These are phyloP conservation scores for Trichoderma sp. DNA, from an alignment of 2,329 filamentous ascomycete genomes.

Conservation along the genomic window DNA sequence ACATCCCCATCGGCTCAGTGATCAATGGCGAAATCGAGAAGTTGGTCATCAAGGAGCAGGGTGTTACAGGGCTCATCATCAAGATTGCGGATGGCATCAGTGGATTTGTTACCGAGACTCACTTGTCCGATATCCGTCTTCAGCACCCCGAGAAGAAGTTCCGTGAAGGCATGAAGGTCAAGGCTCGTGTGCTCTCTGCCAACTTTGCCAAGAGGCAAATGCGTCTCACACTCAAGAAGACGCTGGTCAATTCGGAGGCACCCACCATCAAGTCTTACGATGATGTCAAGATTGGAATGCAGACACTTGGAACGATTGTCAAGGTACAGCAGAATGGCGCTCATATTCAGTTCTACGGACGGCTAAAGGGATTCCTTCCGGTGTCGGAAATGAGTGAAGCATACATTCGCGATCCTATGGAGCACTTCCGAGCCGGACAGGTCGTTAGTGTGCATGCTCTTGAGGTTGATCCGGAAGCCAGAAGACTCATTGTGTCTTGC, in stretches of 20 bases:
- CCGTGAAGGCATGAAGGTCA: slow-evolving; percentile 78
- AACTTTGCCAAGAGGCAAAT: slow-evolving; percentile 74
- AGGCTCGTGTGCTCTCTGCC: slow-evolving; percentile 78
- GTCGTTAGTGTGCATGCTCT: slow-evolving; percentile 89
- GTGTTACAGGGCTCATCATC: slow-evolving; percentile 77
- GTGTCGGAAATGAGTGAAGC: slow-evolving; percentile 98
- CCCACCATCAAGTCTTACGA: slow-evolving; percentile 75
- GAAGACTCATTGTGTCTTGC: slow-evolving; percentile 83
- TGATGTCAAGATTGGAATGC: slow-evolving; percentile 69
- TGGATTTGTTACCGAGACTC: slow-evolving; percentile 83
- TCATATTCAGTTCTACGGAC: slow-evolving; percentile 87
- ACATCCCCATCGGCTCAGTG: slow-evolving; percentile 76
- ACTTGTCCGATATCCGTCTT: slow-evolving; percentile 82
- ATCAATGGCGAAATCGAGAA: slow-evolving; percentile 84
- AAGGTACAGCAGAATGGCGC: slow-evolving; percentile 77
- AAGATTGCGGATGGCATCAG: slow-evolving; percentile 82
- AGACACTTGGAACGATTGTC: slow-evolving; percentile 82
- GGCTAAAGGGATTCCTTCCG: slow-evolving; percentile 80
- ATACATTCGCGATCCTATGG: slow-evolving; percentile 81
- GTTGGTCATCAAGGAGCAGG: slow-evolving; percentile 72
- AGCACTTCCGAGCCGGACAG: slow-evolving; percentile 88
- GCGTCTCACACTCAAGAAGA: slow-evolving; percentile 90
- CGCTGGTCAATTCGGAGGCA: slow-evolving; percentile 83
- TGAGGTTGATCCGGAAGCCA: slow-evolving; percentile 67
- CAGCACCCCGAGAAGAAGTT: slow-evolving; percentile 97